Evolutionary conservation across 73 alveolate genomes (phyloP).

Genomic region (Paramecium biaurelia): DNA sequence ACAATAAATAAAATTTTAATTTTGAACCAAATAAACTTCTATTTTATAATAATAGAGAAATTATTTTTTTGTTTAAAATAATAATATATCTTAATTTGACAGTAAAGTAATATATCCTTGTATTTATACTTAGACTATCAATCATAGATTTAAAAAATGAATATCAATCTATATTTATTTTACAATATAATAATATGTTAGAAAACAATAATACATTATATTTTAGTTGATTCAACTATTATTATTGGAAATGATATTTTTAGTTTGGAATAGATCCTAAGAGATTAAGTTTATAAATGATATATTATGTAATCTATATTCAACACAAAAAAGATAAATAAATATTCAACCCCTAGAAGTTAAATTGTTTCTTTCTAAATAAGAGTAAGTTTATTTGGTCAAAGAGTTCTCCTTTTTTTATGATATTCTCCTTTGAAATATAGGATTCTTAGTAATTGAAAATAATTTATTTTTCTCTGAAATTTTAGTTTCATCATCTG

Average conservation of each 20-base stretch:
- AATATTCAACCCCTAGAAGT: neutral
- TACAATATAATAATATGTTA: neutral
- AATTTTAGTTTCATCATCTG: neutral
- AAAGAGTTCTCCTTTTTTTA: neutral
- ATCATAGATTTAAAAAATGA: neutral
- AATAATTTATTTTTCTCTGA: neutral
- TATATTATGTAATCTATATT: neutral
- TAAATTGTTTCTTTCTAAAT: neutral
- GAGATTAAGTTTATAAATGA: neutral
- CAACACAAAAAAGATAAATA: neutral
- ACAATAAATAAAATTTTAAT: too few species aligned
- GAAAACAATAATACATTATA: neutral
- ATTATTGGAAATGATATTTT: neutral
- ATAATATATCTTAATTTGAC: neutral
- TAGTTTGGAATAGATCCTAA: neutral
- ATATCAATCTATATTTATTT: neutral
- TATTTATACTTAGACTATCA: neutral
- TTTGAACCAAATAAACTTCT: neutral
- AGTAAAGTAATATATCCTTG: neutral
- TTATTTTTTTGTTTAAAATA: neutral
- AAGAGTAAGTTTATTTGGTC: neutral
- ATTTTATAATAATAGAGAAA: neutral
- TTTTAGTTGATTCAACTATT: neutral
- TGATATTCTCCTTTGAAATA: neutral
- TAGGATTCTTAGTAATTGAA: neutral